Evolutionary conservation across 2,329 filamentous ascomycete genomes (phyloP).

Genomic region (Fusarium redolens): DNA sequence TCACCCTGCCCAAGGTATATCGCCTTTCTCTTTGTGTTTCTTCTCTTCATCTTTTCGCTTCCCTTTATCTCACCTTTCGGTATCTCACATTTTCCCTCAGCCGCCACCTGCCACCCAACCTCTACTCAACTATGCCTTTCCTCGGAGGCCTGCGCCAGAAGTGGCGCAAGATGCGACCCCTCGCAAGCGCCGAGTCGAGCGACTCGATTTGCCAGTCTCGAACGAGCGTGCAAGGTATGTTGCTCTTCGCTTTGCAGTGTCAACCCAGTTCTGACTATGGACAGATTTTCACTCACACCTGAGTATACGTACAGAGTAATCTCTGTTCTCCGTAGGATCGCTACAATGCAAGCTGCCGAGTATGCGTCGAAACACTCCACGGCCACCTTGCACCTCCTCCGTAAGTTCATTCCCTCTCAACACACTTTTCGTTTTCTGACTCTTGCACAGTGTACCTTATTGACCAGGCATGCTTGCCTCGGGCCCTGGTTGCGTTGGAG

Average conservation of each 20-base stretch:
- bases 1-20: too few species aligned
- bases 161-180: too few species aligned
- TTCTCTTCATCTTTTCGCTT: not conserved
- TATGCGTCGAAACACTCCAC: too few species aligned
- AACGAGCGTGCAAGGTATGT: not conserved
- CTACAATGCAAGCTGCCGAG: too few species aligned
- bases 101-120: not conserved
- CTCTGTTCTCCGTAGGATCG: too few species aligned
- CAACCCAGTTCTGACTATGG: not conserved
- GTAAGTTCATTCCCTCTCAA: not conserved
- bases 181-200: too few species aligned
- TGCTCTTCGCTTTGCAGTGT: not conserved
- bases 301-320: too few species aligned
- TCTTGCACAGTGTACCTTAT: not conserved
- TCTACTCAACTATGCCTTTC: too few species aligned
- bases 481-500: slow-evolving; percentile 1
- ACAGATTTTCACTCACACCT: not conserved
- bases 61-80: not conserved
- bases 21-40: not conserved
- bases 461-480: not conserved
- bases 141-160: too few species aligned
- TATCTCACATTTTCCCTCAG: not conserved
- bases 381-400: too few species aligned
- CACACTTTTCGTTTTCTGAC: not conserved
- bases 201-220: not conserved